Evolutionary conservation across 176 grass and related monocot species (phyloP), one percentile per base, ranked within the genome.

Genomic region (Oryza rufipogon): DNA sequence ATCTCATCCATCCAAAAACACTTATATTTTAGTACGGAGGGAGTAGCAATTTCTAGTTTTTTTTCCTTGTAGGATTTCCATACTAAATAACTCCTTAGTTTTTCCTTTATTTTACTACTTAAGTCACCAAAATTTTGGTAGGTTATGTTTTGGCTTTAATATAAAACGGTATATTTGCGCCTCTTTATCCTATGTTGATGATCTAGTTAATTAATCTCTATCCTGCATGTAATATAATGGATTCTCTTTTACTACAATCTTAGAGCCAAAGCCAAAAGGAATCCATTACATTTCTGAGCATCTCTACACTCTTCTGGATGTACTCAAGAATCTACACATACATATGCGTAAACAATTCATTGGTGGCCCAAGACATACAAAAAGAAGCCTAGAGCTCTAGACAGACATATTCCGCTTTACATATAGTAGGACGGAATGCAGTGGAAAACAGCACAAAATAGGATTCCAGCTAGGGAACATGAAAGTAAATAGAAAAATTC

Each of bases 361-460:
- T 66, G 42, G 42, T 34, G 47, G 7, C 61, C 20, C 38, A 67
- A 32, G 22, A 45, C 23, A 82, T 20, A 28, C 52, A 63, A 63
- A 19, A 69, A 75, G 58, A 15, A 36, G 15, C 38, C 75, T 85
- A 84, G n/a, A 30, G 14, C 5, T 6, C 26, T 49, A 66, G 19
- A 38, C 28, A 14, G 32, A 49, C 68, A 51, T 26, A 56, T 56
- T 86, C 77, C 19, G n/a, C 73, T 73, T 48, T 42, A 74, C 32
- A 32, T 12, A 41, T 13, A 44, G 10, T 13, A 44, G 10, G 58
- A 49, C 66, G 44, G 45, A 58, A 46, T 30, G 70, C 61, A 46
- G 70, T 81, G 78, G 78, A 42, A 80, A 87, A 60, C 70, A 81
- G 63, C 46, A 81, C 47, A 58, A 46, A 34, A 75, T 36, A 61